Evolutionary conservation across 768 basidiomycete species (phyloP).

Genomic region (Russula virescens): DNA sequence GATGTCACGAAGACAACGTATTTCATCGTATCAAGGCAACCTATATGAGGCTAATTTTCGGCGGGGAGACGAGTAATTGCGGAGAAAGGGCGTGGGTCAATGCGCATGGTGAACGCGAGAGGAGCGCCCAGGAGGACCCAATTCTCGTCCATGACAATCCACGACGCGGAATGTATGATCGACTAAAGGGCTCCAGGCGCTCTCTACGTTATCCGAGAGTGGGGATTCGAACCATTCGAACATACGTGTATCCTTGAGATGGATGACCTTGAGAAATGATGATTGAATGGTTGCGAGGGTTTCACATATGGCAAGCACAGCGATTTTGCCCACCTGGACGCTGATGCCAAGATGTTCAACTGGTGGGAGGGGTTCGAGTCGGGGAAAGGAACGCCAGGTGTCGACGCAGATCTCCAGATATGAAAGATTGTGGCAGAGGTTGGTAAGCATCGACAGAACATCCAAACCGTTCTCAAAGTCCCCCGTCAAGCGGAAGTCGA

Average conservation of each 20-base stretch:
- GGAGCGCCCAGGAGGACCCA: constrained; percentile 1
- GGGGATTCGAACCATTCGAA: constrained; percentile 6
- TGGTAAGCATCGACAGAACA: neutral
- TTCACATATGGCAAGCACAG: constrained; percentile 3
- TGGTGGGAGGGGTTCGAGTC: neutral
- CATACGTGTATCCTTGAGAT: constrained; percentile 1
- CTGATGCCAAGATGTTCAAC: constrained; percentile 4
- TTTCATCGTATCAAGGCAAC: neutral
- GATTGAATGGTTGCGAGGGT: constrained; percentile 1
- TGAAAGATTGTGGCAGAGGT: constrained; percentile 9
- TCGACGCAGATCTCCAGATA: constrained; percentile 10
- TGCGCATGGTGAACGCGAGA: neutral
- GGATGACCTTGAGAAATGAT: constrained; percentile 5
- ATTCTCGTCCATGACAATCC: constrained; percentile 1
- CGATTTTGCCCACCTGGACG: neutral
- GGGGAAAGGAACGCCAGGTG: constrained; percentile 6
- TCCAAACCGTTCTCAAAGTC: neutral
- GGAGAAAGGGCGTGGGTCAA: neutral
- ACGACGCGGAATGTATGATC: constrained; percentile 8
- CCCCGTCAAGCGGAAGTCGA: constrained; percentile 1
- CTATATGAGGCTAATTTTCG: neutral
- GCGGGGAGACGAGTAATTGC: neutral
- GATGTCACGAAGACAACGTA: neutral
- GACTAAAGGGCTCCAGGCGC: constrained; percentile 11
- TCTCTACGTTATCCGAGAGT: constrained; percentile 2